A percentile compares a stretch with the other conserved stretches of the same genome.
phyloP scores from a whole-genome alignment of 208 protist species.

The Wallacemonas sp. region DNA sequence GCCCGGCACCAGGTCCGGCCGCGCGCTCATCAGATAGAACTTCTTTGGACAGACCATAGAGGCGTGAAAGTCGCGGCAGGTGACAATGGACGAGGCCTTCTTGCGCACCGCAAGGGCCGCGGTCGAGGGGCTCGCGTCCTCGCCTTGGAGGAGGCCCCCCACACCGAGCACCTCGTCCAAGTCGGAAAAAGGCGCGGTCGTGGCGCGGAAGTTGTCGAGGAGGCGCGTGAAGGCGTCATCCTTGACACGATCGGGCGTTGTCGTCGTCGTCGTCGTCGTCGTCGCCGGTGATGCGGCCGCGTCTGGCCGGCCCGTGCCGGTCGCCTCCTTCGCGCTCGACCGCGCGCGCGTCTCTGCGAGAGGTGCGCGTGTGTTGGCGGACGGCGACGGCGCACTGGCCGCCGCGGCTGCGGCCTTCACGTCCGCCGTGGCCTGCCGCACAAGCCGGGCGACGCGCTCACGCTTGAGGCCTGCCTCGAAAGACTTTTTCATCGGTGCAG shows the following conservation, averaged over 20 bases:
- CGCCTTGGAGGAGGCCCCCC: neutral
- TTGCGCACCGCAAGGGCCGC: neutral
- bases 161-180: conserved; percentile 55
- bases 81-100: conserved; percentile 34
- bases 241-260: too few relatives aligned
- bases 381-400: too few relatives aligned
- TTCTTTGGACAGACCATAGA: conserved; percentile 85
- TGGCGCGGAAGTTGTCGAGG: conserved; percentile 33
- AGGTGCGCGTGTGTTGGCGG: too few relatives aligned
- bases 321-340: too few relatives aligned
- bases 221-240: conserved; percentile 32
- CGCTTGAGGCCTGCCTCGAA: conserved; percentile 9
- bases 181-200: conserved; percentile 60
- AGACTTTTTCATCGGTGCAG: neutral
- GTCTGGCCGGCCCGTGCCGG: too few relatives aligned
- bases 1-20: conserved; percentile 55
- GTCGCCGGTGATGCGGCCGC: too few relatives aligned
- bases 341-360: too few relatives aligned
- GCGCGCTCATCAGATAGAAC: conserved; percentile 76
- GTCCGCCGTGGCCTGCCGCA: conserved; percentile 6
- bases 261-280: too few relatives aligned
- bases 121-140: neutral
- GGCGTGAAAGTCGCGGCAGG: conserved; percentile 64
- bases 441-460: neutral
- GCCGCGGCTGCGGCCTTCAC: neutral